A percentile compares a stretch with the other conserved stretches of the same genome.
These are phyloP conservation scores for Vaccinium macrocarpon DNA, from an alignment of 148 eudicot genomes.

Conservation along the genomic window DNA sequence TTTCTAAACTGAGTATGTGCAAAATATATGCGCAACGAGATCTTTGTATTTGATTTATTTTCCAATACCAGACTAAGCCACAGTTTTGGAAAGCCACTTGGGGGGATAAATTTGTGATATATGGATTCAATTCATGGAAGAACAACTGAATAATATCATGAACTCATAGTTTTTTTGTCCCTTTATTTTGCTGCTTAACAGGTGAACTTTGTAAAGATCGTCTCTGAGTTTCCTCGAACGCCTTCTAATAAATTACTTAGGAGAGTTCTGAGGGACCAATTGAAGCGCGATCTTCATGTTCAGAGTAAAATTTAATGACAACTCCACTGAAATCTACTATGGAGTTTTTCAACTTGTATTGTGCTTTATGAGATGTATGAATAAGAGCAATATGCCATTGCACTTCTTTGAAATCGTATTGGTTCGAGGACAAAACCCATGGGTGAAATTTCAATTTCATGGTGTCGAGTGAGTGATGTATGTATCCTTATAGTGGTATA, in stretches of 20 bases:
- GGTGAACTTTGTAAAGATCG: slow-evolving; percentile 76
- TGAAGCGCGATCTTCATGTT: slow-evolving; percentile 48
- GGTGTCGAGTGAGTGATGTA: neutral
- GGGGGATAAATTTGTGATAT: neutral
- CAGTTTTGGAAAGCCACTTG: neutral
- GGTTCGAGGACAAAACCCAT: neutral
- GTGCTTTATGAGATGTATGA: neutral
- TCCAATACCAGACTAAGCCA: neutral
- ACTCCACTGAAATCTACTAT: neutral
- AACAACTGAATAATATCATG: neutral
- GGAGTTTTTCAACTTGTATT: neutral
- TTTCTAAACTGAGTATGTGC: neutral
- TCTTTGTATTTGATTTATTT: neutral
- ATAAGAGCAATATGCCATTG: neutral
- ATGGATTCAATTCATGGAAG: neutral
- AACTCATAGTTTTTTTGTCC: neutral
- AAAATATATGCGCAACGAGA: neutral
- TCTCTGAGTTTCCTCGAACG: slow-evolving; percentile 72
- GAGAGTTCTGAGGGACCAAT: slow-evolving; percentile 69
- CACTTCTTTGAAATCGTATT: neutral
- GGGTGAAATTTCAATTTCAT: neutral
- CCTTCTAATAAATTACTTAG: slow-evolving; percentile 78
- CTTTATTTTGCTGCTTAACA: slow-evolving; percentile 24
- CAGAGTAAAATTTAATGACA: slow-evolving; percentile 51
- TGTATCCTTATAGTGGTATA: neutral